Base-by-base conservation (phyloP, 495 filamentous ascomycete species). In the Oleoguttula mirabilis region DNA sequence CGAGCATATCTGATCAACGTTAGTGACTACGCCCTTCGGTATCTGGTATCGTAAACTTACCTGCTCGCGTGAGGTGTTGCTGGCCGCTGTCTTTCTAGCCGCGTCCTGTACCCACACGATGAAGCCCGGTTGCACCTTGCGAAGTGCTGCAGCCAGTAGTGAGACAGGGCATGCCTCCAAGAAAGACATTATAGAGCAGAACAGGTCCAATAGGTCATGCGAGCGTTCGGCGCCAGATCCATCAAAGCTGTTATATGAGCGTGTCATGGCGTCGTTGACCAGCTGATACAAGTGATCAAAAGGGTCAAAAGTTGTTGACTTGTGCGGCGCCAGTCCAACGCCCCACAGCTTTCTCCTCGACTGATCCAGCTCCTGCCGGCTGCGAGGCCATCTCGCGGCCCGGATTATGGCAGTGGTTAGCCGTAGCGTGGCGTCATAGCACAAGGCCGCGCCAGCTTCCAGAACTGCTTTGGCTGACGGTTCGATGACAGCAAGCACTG, bases 401-500 rank as follows among this genome's bases (percentile, higher is more conserved):
- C 34, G 24, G 0, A 48, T 14, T 1, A 47, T 14, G 7, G 60
- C 19, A n/a, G 10, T 34, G 0, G 39, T 15, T 15, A 47, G 10
- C n/a, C 15, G 8, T n/a, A 46, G 14, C 20, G 23, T 38, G 10
- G 28, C 6, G 22, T 21, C 8, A 32, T 39, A 14, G 51, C 54
- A 1, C 32, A 19, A n/a, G 22, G n/a, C n/a, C n/a, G n/a, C 6
- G 2, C 10, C 20, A n/a, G 20, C 16, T 10, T 45, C 43, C 7
- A 21, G 34, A n/a, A 77, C 27, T 3, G 50, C 54, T 35, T 74
- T 75, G 3, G 83, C 73, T 16, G 94, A 56, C 8, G 84, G 84
- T 43, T 88, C 84, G 21, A 85, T 64, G 10, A 82, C 66, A 21
- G 73, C 67, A 15, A 74, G 63, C 2, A 74, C 70, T 17, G 77